Evolutionary conservation across 2,329 filamentous ascomycete genomes (phyloP).

Genomic region (Paracoccidioides lutzii): DNA sequence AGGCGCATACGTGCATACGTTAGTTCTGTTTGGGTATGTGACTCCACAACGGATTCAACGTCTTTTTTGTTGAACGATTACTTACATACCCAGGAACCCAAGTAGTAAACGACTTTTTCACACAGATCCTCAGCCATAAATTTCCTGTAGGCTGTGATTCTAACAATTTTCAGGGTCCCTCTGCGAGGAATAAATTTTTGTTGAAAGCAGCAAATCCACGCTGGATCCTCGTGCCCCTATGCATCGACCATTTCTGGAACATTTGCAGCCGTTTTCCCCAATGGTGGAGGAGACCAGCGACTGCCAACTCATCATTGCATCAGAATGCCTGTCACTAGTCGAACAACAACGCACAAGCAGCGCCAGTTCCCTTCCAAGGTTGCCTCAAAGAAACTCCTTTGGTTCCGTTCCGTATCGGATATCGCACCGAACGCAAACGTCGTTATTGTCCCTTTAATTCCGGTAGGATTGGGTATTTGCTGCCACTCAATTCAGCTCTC

Average conservation of each 20-base stretch:
- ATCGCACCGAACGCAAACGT: neutral
- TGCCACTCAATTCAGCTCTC: neutral
- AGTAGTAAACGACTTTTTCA: neutral
- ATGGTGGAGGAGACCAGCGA: constrained; percentile 45
- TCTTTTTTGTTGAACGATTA: neutral
- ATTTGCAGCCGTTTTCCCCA: constrained; percentile 36
- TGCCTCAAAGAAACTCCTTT: neutral
- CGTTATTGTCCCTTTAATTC: neutral
- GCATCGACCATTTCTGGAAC: constrained; percentile 26
- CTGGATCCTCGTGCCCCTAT: constrained; percentile 5
- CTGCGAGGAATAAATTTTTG: neutral
- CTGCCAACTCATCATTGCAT: constrained; percentile 72
- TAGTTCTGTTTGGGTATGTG: neutral
- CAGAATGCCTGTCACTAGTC: constrained; percentile 30
- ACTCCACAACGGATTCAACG: neutral
- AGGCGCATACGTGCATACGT: neutral
- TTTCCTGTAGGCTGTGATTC: neutral
- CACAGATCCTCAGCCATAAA: neutral
- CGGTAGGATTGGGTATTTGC: neutral
- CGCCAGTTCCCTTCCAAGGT: neutral
- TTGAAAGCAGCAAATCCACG: constrained; percentile 3
- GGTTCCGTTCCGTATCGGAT: constrained; percentile 1
- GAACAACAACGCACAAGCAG: constrained; percentile 11
- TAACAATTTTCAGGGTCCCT: neutral
- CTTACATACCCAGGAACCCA: neutral